Evolutionary conservation across 805 yeast species (phyloP).

Genomic region (Lipomyces mesembrius): DNA sequence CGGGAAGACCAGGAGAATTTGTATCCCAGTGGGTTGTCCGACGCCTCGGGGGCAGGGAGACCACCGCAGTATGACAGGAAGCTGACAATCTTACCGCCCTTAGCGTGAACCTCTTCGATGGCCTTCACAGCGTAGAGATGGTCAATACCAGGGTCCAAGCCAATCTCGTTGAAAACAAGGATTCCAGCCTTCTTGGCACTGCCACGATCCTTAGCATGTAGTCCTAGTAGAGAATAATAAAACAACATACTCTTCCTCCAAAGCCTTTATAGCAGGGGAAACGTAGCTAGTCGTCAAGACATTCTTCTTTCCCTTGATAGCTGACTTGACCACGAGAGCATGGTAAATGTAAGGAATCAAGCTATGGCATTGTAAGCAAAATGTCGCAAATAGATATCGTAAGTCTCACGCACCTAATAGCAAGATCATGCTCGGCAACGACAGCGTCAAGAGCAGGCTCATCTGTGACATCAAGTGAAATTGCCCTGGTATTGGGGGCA

Average conservation of each 20-base stretch:
- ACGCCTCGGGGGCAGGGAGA: constrained; percentile 95
- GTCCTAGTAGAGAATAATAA: not conserved
- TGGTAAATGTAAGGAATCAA: constrained; percentile 95
- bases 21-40: constrained; percentile 98
- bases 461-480: constrained; percentile 86
- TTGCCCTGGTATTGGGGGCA: constrained; percentile 65
- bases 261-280: constrained; percentile 49
- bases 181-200: constrained; percentile 86
- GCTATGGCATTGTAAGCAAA: constrained; percentile 17
- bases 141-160: constrained; percentile 98
- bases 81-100: constrained; percentile 89
- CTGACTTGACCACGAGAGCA: constrained; percentile 89
- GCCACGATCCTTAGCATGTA: not conserved
- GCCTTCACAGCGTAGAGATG: constrained; percentile 98
- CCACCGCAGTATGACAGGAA: constrained; percentile 99
- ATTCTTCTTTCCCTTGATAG: constrained; percentile 78
- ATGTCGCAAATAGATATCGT: not conserved
- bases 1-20: constrained; percentile 99
- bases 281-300: constrained; percentile 97
- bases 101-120: constrained; percentile 91
- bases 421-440: constrained; percentile 78
- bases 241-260: constrained; percentile 31
- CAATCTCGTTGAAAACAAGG: constrained; percentile 97
- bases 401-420: constrained; percentile 61
- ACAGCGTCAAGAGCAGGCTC: constrained; percentile 75